Evolutionary conservation across 495 filamentous ascomycete genomes (phyloP).

Genomic region (Endocarpon pusillum): DNA sequence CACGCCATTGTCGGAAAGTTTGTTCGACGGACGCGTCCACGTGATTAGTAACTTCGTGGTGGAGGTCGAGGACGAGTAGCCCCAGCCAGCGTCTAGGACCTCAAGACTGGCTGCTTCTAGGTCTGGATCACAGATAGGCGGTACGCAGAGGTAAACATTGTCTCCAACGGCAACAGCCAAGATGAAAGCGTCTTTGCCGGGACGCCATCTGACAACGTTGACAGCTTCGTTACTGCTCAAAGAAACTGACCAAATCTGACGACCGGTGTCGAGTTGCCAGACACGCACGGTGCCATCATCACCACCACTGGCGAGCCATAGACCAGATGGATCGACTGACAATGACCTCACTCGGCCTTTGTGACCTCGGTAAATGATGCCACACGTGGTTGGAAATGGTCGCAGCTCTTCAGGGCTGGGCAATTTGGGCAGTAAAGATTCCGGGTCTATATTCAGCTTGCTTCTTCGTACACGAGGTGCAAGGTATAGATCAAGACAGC

Average conservation of each 20-base stretch:
- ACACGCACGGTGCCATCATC: constrained; percentile 86
- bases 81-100: constrained; percentile 71
- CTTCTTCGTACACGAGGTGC: constrained; percentile 83
- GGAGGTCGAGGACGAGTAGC: constrained; percentile 59
- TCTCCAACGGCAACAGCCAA: constrained; percentile 73
- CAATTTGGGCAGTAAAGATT: constrained; percentile 81
- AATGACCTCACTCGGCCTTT: constrained; percentile 75
- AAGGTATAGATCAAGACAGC: constrained; percentile 88
- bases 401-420: constrained; percentile 85
- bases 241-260: constrained; percentile 71
- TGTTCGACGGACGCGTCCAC: constrained; percentile 66
- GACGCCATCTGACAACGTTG: constrained; percentile 79
- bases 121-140: constrained; percentile 52
- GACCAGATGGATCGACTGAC: constrained; percentile 57
- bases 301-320: constrained; percentile 75
- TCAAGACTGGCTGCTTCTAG: constrained; percentile 56
- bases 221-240: constrained; percentile 68
- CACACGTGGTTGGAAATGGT: constrained; percentile 80
- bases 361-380: constrained; percentile 73
- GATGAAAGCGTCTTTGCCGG: constrained; percentile 61
- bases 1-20: constrained; percentile 59
- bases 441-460: constrained; percentile 91
- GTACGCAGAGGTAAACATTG: constrained; percentile 67
- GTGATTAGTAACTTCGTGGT: constrained; percentile 46
- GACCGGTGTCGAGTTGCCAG: constrained; percentile 77